phyloP scores from a whole-genome alignment of 257 asterid species.

The Asclepias syriaca region DNA sequence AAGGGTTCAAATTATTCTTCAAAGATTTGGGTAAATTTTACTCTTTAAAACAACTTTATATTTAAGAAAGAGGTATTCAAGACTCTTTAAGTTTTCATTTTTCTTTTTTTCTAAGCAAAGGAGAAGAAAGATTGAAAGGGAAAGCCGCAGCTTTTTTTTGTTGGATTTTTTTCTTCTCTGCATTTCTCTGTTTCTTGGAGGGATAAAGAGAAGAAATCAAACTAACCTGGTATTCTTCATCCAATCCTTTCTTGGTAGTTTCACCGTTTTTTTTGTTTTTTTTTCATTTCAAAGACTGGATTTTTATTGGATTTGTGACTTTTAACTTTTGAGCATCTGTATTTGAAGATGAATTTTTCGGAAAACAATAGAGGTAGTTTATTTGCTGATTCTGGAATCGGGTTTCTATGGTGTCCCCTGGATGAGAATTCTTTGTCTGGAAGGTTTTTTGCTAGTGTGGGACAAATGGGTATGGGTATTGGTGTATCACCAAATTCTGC shows the following conservation, averaged over 20 bases:
- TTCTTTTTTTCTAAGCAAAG: background rate
- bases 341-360: constrained; percentile 8
- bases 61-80: no score
- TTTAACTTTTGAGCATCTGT: background rate
- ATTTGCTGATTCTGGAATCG: constrained; percentile 27
- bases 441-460: constrained; percentile 47
- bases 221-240: constrained; percentile 23
- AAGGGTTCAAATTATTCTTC: no score
- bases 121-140: background rate
- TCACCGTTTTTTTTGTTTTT: constrained; percentile 3
- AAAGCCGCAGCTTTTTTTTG: background rate
- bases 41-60: no score
- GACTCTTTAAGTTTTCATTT: no score
- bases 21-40: no score
- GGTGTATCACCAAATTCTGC: constrained; percentile 31
- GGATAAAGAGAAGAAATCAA: constrained; percentile 3
- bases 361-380: constrained; percentile 18
- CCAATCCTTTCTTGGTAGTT: constrained; percentile 1
- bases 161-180: constrained; percentile 9
- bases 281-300: constrained; percentile 1
- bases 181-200: constrained; percentile 12
- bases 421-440: constrained; percentile 28
- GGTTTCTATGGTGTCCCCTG: constrained; percentile 39
- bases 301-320: background rate
- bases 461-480: constrained; percentile 36